These are phyloP conservation scores for Nitzschia sp. DNA, from an alignment of 108 stramenopile species.

Conservation along the genomic window DNA sequence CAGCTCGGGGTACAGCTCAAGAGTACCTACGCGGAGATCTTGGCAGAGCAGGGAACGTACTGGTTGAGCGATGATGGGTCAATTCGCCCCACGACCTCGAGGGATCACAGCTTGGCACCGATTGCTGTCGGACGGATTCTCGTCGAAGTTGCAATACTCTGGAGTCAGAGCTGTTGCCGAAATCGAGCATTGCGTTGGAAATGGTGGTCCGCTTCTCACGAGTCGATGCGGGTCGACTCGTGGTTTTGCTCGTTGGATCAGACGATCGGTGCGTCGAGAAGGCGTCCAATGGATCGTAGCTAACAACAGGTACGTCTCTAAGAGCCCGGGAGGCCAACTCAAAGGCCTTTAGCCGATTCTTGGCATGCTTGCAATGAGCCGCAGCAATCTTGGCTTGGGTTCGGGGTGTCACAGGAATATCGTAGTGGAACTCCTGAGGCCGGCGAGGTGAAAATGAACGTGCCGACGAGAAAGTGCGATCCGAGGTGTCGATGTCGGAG, in stretches of 20 bases:
- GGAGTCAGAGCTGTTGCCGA: constrained; percentile 5
- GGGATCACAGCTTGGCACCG: neutral
- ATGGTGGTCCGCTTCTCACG: neutral
- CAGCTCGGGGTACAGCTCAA: too few species aligned
- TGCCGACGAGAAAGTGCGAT: too few species aligned
- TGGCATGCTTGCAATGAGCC: neutral
- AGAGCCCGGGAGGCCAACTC: neutral
- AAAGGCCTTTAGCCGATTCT: neutral
- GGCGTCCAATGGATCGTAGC: neutral
- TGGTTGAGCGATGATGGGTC: neutral
- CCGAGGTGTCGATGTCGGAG: too few species aligned
- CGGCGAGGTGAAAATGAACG: neutral
- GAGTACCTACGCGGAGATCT: too few species aligned
- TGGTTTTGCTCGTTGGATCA: neutral
- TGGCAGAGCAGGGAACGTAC: too few species aligned
- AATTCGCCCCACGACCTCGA: neutral
- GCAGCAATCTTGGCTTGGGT: neutral
- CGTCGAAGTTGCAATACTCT: neutral
- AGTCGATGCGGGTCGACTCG: neutral
- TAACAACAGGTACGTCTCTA: neutral
- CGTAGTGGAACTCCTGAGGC: constrained; percentile 1
- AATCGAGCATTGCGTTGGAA: neutral
- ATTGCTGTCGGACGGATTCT: neutral
- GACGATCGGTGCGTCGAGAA: neutral
- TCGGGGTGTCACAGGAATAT: neutral